phyloP scores from a whole-genome alignment of 345 rosid genomes.

The Eucalyptus pauciflora region DNA sequence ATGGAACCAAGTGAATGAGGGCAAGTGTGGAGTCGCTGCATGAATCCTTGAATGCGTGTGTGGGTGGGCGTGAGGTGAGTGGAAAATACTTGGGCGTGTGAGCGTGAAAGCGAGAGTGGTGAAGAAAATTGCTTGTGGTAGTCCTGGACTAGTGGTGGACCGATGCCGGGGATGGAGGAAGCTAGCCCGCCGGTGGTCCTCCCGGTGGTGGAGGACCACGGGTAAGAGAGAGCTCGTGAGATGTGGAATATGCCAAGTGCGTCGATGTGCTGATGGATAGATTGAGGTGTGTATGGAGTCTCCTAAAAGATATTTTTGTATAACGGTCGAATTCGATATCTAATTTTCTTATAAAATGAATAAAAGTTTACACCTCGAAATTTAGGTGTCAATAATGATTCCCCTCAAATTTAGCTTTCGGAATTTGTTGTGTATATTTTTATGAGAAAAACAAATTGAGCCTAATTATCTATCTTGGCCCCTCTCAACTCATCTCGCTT shows the following conservation, averaged over 20 bases:
- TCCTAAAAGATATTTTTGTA: too few species aligned
- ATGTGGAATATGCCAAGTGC: too few species aligned
- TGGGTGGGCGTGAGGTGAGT: not conserved
- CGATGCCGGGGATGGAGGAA: not conserved
- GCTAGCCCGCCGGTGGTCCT: not conserved
- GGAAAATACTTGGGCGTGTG: not conserved
- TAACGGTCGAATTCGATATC: too few species aligned
- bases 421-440: not conserved
- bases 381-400: not conserved
- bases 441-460: not conserved
- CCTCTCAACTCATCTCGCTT: not conserved
- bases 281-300: too few species aligned
- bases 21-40: not conserved
- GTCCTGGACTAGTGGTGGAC: not conserved
- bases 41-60: not conserved
- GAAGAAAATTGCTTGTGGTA: not conserved
- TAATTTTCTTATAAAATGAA: not conserved
- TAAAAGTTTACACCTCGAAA: not conserved
- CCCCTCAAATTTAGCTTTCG: not conserved
- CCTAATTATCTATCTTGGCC: not conserved
- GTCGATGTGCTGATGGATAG: too few species aligned
- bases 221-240: too few species aligned
- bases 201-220: not conserved
- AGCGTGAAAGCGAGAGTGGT: not conserved
- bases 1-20: not conserved